Evolutionary conservation across 257 asterid genomes (phyloP).

Genomic region (Solanum chiquidenum): DNA sequence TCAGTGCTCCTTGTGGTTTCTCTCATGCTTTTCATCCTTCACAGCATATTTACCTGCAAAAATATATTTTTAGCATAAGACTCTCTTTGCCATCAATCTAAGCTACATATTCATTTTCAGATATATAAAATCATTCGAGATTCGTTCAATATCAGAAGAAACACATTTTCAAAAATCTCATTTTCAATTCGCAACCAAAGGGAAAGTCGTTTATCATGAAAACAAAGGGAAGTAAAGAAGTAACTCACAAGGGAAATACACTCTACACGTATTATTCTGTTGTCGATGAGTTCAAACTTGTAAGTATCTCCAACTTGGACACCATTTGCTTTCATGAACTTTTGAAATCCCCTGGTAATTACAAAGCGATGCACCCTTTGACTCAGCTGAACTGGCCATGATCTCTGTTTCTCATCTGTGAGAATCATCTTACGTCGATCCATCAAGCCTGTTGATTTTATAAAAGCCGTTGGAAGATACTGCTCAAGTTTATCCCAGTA

Average conservation of each 20-base stretch:
- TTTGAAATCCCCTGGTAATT: not conserved
- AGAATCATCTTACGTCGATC: not conserved
- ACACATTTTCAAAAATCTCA: not conserved
- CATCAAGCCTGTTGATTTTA: not conserved
- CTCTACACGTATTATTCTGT: not conserved
- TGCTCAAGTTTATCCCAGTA: not conserved
- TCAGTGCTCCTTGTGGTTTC: too few species aligned
- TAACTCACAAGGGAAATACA: not conserved
- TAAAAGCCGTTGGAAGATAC: not conserved
- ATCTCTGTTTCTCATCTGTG: not conserved
- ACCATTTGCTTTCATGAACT: not conserved
- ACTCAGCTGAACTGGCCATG: not conserved
- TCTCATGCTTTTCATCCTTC: too few species aligned
- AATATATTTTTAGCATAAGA: too few species aligned
- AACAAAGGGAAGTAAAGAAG: not conserved
- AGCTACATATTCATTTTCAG: not conserved
- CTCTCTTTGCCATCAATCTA: not conserved
- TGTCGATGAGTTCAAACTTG: constrained; percentile 7
- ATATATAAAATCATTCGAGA: not conserved
- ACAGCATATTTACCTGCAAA: too few species aligned
- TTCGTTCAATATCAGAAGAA: not conserved
- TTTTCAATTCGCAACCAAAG: not conserved
- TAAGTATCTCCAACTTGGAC: constrained; percentile 5
- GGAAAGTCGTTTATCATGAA: not conserved
- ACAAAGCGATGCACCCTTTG: not conserved